Base-by-base conservation (phyloP, 2,329 filamentous ascomycete species). In the Trematosphaeria pertusa region DNA sequence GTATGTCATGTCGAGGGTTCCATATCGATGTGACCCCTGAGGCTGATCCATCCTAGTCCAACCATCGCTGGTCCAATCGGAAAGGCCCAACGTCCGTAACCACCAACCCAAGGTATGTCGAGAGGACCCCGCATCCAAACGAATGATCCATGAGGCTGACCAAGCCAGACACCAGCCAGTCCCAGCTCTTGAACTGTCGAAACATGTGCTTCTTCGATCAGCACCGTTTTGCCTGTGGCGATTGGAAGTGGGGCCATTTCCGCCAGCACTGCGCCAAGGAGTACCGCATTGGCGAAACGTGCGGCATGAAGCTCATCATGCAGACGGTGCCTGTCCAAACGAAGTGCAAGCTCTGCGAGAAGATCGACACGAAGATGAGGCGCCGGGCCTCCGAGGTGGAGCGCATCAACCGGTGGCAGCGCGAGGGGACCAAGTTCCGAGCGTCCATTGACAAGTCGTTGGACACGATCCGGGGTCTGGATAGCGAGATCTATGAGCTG, bases 201-300 rank as follows among this genome's bases (percentile, higher is more conserved):
- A 67, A 72, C 69, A 96, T 97, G 93, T 97, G 93, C 79, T 97
- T 94, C 81, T 97, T 92, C 80, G 91, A 97, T 67, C 88, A 93
- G 75, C 91, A 87, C 72, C 83, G 85, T 62, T 96, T 89, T 82
- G 74, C 74, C 47, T 97, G 93, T 77, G 88, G 89, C 67, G 93
- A 91, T 81, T 96, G 88, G 87, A 91, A 91, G 74, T 97, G 92
- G 92, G 89, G 90, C 58, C 88, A 87, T 76, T 97, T 97, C 79
- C 86, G 89, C 58, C 84, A 92, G 73, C 92, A 96, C 71, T 97
- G 93, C 81, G 87, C 88, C 73, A 91, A 91, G 75, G 93, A 97
- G 73, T 95, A 96, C 77, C 89, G 93, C 58, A 96, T 89, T 59
- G 93, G 93, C 65, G 93, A 97, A 80, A 97, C 93, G 28, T 97